phyloP scores from a whole-genome alignment of 768 basidiomycete genomes.

The Agaricus blazei region DNA sequence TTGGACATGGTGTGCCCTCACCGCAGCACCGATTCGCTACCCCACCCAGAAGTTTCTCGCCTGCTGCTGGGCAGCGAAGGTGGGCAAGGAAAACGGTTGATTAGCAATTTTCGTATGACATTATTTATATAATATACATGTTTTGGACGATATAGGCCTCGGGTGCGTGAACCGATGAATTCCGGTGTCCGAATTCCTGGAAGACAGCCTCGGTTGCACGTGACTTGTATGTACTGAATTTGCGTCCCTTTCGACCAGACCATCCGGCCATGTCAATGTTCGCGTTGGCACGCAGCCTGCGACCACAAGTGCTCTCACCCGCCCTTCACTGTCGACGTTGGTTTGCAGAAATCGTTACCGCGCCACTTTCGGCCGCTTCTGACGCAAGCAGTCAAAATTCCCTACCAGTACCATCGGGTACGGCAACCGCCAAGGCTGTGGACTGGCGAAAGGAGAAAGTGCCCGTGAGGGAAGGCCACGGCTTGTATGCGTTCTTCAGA shows the following conservation, averaged over 20 bases:
- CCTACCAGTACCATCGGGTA: not conserved
- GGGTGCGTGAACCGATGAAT: too few relatives aligned
- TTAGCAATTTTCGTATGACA: not conserved
- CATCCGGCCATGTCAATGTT: slow-evolving; percentile 12
- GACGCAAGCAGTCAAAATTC: not conserved
- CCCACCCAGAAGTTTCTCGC: slow-evolving; percentile 8
- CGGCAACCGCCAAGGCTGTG: not conserved
- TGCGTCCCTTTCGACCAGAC: not conserved
- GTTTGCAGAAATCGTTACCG: slow-evolving; percentile 19
- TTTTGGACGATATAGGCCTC: too few relatives aligned
- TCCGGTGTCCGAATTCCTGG: too few relatives aligned
- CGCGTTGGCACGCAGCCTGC: slow-evolving; percentile 14
- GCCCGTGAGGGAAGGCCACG: slow-evolving; percentile 54
- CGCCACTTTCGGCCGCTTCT: not conserved
- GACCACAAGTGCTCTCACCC: slow-evolving; percentile 12
- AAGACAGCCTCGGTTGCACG: too few relatives aligned
- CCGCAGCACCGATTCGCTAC: slow-evolving; percentile 7
- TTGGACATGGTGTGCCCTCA: not conserved
- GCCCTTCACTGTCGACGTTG: slow-evolving; percentile 15
- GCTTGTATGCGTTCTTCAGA: slow-evolving; percentile 75
- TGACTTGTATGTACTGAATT: too few relatives aligned
- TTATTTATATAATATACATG: too few relatives aligned
- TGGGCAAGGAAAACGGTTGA: slow-evolving; percentile 10
- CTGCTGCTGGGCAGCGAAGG: slow-evolving; percentile 6
- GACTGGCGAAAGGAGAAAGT: slow-evolving; percentile 20